Evolutionary conservation across 1,139 yeast species (phyloP).

Genomic region (Meyerozyma athensensis): DNA sequence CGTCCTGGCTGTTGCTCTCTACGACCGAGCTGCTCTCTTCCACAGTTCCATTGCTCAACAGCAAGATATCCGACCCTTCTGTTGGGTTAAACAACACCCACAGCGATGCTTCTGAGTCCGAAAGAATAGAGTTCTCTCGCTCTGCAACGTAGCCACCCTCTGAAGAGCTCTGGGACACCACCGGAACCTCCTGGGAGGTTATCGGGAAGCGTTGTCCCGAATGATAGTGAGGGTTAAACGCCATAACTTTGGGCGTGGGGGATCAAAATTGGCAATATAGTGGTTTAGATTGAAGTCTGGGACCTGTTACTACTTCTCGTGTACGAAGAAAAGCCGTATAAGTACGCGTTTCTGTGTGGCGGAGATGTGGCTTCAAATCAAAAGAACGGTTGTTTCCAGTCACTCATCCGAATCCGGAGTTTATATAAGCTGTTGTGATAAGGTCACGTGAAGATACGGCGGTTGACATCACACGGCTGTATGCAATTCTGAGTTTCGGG

Average conservation of each 20-base stretch:
- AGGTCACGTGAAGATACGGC: constrained; percentile 9
- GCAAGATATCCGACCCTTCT: constrained; percentile 34
- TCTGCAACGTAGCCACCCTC: constrained; percentile 7
- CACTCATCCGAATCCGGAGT: constrained; percentile 2
- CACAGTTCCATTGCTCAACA: constrained; percentile 29
- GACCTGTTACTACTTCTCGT: not conserved
- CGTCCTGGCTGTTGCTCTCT: constrained; percentile 14
- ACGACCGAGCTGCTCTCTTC: constrained; percentile 8
- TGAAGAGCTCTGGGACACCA: not conserved
- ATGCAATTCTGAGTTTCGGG: too few relatives aligned
- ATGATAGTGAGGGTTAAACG: constrained; percentile 12
- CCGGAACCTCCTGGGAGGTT: constrained; percentile 13
- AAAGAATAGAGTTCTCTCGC: constrained; percentile 17
- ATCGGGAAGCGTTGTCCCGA: constrained; percentile 7
- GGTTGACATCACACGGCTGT: too few relatives aligned
- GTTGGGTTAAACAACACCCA: constrained; percentile 42
- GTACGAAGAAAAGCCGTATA: not conserved
- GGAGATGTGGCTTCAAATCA: not conserved
- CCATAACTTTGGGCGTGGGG: constrained; percentile 8
- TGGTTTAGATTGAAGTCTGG: not conserved
- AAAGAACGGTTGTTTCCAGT: not conserved
- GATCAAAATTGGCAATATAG: not conserved
- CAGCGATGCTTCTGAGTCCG: constrained; percentile 26
- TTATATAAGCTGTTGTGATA: constrained; percentile 5
- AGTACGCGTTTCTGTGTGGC: too few relatives aligned